Evolutionary conservation across 2,329 filamentous ascomycete species (phyloP), one percentile per base, ranked within the genome.

Genomic region (Nemania sp.): DNA sequence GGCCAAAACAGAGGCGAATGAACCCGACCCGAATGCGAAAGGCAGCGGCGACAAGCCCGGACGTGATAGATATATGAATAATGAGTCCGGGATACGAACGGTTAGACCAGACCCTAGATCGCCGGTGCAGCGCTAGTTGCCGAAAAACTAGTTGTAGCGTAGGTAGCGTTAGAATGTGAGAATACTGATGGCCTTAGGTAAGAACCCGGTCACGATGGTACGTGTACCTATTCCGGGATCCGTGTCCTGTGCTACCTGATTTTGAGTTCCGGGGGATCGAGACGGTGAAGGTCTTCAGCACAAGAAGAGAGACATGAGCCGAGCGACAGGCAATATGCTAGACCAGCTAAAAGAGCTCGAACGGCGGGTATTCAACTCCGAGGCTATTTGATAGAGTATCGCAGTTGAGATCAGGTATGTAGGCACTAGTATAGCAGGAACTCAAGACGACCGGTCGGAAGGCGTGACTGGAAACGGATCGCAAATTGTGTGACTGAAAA

Each of bases 101-200:
- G 37, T 54, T 59, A 54, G 47, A 42, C 48, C 40, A 36, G 31
- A 37, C 30, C 22, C 37, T 7, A 42, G 20, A 56, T 46, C 36
- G 49, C 34, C 34, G 23, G 34, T 24, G 22, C 14, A 22, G 24
- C 49, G 45, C 56, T 40, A 52, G 40, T 11, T 40, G 22, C 36
- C 43, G 48, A 36, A 50, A 12, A 19, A 30, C 40, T 14, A 28
- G 20, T 37, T n/a, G 17, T 19, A 26, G 22, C 22, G 22, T 24
- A 33, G 39, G 6, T 23, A n/a, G n/a, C n/a, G n/a, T n/a, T n/a
- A n/a, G n/a, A n/a, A n/a, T n/a, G n/a, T n/a, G n/a, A n/a, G n/a
- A n/a, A 28, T 45, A 2, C 17, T 17, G 19, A 22, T 14, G 24
- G 45, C 11, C 12, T 37, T 30, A 28, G 30, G 15, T 33, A 22